Percentiles rank a stretch among this genome's conserved stretches.
phyloP scores from a whole-genome alignment of 208 protist species.

The Crithidia sp. region DNA sequence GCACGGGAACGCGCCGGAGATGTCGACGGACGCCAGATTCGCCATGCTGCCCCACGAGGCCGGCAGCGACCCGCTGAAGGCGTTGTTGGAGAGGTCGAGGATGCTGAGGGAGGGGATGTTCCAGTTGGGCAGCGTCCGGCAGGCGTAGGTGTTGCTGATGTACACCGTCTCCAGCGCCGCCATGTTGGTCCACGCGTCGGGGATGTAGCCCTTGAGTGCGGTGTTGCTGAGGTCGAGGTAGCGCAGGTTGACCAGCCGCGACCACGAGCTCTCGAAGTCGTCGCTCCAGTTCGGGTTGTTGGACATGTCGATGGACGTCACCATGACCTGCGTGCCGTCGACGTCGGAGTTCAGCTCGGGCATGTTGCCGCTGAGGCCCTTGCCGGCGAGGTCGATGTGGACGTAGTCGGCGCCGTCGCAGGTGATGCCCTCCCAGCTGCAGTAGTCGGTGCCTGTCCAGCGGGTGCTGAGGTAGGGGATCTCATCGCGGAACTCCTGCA shows the following conservation, averaged over 20 bases:
- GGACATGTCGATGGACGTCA: conserved; percentile 21
- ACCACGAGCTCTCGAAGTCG: not conserved
- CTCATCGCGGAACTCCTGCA: not conserved
- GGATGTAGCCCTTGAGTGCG: conserved; percentile 4
- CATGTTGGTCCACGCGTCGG: conserved; percentile 1
- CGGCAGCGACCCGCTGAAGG: conserved; percentile 12
- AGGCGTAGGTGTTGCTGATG: conserved; percentile 6
- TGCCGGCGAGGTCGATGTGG: conserved; percentile 17
- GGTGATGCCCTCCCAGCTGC: conserved; percentile 10
- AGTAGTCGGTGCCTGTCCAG: conserved; percentile 10
- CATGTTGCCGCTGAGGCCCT: conserved; percentile 7
- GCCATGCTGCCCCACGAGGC: conserved; percentile 20
- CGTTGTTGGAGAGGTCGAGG: conserved; percentile 28
- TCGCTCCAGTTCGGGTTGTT: conserved; percentile 6
- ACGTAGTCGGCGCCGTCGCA: conserved; percentile 18
- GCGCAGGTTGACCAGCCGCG: not conserved
- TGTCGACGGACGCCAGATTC: conserved; percentile 20
- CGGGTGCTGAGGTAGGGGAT: not conserved
- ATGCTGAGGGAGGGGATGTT: conserved; percentile 12
- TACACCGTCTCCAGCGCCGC: not conserved
- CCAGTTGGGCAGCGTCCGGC: conserved; percentile 15
- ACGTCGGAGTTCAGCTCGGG: not conserved
- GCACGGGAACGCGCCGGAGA: conserved; percentile 15
- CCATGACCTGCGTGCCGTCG: not conserved
- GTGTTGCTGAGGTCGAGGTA: conserved; percentile 13